Conservation (phyloP, 805 yeast species). For the Pichia nanzhaoensis region DNA sequence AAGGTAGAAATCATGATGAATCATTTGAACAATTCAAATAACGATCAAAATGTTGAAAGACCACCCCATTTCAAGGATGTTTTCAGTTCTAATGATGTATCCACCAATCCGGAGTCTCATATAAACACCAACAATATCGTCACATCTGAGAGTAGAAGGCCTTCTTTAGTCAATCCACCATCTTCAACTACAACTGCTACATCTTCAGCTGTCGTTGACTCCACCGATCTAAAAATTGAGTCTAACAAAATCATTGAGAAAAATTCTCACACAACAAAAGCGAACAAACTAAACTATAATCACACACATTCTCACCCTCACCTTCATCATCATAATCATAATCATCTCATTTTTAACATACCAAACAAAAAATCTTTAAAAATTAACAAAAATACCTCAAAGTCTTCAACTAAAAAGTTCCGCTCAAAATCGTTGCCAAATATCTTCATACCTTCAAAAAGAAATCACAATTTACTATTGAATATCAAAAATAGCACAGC, state of each 20-base stretch:
- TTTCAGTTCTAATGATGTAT: conserved; percentile 23
- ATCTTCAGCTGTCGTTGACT: no score
- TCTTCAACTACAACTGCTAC: conserved; percentile 12
- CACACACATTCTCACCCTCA: no score
- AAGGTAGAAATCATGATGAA: conserved; percentile 25
- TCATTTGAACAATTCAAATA: conserved; percentile 34
- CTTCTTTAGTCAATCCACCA: conserved; percentile 24
- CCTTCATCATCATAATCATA: background rate
- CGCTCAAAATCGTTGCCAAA: conserved; percentile 32
- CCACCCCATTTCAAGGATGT: conserved; percentile 30
- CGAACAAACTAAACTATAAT: no score
- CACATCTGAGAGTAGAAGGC: conserved; percentile 26
- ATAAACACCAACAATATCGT: conserved; percentile 12
- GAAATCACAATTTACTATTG: no score
- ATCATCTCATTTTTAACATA: background rate
- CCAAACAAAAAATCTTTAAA: background rate
- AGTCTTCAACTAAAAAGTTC: conserved; percentile 18
- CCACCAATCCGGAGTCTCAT: conserved; percentile 12
- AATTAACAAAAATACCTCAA: conserved; percentile 1
- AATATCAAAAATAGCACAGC: background rate
- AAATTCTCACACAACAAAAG: background rate
- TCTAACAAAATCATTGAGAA: background rate
- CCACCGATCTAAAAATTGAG: no score
- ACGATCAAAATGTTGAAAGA: conserved; percentile 30
- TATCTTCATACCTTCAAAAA: conserved; percentile 25